These are phyloP conservation scores for Avena sativa DNA, from an alignment of 176 grass and related monocot genomes.

Conservation along the genomic window DNA sequence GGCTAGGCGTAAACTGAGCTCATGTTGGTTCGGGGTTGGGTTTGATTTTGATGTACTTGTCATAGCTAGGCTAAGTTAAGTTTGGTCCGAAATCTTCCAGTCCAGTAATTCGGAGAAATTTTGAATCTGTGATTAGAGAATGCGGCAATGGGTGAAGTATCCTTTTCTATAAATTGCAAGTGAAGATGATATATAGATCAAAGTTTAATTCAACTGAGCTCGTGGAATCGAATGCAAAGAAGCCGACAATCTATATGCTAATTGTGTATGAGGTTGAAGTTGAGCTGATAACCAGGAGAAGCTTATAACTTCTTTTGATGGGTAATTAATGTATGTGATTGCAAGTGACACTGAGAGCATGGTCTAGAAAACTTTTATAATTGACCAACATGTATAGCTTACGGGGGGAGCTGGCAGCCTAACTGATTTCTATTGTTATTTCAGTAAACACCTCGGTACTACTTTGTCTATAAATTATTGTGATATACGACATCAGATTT, in stretches of 20 bases:
- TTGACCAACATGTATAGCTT: background rate
- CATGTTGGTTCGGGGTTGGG: background rate
- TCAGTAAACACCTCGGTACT: background rate
- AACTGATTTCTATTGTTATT: background rate
- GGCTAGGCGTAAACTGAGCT: background rate
- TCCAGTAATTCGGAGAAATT: background rate
- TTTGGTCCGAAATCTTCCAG: too few relatives aligned
- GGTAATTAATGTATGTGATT: background rate
- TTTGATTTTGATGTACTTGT: slow-evolving; percentile 13
- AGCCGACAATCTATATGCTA: background rate
- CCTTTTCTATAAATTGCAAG: background rate
- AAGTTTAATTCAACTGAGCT: background rate
- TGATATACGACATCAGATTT: background rate
- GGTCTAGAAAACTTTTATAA: background rate
- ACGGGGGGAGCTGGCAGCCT: background rate
- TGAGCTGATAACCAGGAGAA: background rate
- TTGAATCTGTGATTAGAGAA: background rate
- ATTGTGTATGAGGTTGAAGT: background rate
- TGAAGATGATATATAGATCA: background rate
- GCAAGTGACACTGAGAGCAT: background rate
- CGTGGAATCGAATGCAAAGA: background rate
- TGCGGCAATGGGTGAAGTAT: background rate
- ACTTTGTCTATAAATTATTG: background rate
- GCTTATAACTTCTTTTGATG: background rate
- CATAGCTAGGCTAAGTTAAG: background rate